These are phyloP conservation scores for Pleurotus djamor DNA, from an alignment of 768 basidiomycete species.

Conservation along the genomic window DNA sequence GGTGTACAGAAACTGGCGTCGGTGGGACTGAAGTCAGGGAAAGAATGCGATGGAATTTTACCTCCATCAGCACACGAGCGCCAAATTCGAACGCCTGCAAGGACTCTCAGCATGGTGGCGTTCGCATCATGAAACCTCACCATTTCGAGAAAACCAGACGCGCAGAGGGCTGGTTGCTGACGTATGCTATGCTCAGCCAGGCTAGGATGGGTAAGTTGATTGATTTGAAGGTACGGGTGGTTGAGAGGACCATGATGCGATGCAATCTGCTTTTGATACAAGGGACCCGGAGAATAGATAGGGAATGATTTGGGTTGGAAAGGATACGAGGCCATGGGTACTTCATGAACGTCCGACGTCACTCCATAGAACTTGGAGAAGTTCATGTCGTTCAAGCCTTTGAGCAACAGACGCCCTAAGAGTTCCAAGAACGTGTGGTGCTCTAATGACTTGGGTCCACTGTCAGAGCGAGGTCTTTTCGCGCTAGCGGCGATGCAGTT, in stretches of 20 bases:
- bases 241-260: conserved; percentile 33
- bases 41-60: background rate
- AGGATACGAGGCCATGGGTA: background rate
- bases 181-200: conserved; percentile 43
- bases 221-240: conserved; percentile 30
- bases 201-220: conserved; percentile 30
- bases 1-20: background rate
- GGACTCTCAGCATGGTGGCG: background rate
- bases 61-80: background rate
- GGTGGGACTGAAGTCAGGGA: background rate
- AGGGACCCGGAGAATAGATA: conserved; percentile 27
- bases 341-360: background rate
- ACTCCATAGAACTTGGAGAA: background rate
- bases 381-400: conserved; percentile 10
- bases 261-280: conserved; percentile 21
- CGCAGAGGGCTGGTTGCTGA: conserved; percentile 44
- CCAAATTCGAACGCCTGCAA: conserved; percentile 33
- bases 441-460: conserved; percentile 17
- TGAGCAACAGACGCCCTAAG: conserved; percentile 23
- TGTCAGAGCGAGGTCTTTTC: conserved; percentile 21
- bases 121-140: conserved; percentile 15
- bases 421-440: conserved; percentile 17
- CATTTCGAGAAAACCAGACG: conserved; percentile 39
- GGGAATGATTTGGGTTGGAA: conserved; percentile 8
- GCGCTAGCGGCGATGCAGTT: conserved; percentile 16